Conservation (phyloP, 106 monocot genomes). For the Acorus calamus region DNA sequence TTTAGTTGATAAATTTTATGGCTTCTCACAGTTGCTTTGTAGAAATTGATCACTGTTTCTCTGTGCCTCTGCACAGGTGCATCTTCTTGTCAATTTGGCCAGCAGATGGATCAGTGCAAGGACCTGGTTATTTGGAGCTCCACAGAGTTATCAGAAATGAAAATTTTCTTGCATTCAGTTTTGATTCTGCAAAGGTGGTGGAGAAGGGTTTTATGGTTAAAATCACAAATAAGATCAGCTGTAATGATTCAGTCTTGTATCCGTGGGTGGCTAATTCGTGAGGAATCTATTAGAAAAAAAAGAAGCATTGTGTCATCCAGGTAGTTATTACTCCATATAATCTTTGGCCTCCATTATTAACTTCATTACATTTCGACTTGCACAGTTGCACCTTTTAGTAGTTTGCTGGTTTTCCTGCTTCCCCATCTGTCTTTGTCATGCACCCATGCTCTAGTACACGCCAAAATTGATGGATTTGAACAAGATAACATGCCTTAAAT, state of each 20-base stretch:
- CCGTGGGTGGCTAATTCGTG: slow-evolving; percentile 47
- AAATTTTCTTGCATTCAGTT: slow-evolving; percentile 14
- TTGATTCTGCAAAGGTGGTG: slow-evolving; percentile 57
- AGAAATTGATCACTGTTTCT: background rate
- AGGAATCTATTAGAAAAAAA: slow-evolving; percentile 8
- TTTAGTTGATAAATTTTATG: background rate
- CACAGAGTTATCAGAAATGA: slow-evolving; percentile 14
- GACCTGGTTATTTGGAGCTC: background rate
- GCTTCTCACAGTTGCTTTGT: background rate
- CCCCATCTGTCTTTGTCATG: too few species aligned
- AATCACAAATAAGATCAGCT: slow-evolving; percentile 17
- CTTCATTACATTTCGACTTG: too few species aligned
- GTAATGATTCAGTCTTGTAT: slow-evolving; percentile 36
- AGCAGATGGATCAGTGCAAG: background rate
- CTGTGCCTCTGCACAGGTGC: slow-evolving; percentile 21
- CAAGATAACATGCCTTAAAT: too few species aligned
- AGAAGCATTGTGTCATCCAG: slow-evolving; percentile 35
- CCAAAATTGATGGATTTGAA: too few species aligned
- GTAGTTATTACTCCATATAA: slow-evolving; percentile 7
- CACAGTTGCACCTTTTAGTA: too few species aligned
- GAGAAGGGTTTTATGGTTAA: slow-evolving; percentile 26
- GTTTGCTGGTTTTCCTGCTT: too few species aligned
- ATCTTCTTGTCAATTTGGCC: slow-evolving; percentile 11
- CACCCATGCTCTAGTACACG: too few species aligned
- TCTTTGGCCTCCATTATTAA: too few species aligned